phyloP scores from a whole-genome alignment of 305 asterid genomes.

The Caryopteris hybrid region DNA sequence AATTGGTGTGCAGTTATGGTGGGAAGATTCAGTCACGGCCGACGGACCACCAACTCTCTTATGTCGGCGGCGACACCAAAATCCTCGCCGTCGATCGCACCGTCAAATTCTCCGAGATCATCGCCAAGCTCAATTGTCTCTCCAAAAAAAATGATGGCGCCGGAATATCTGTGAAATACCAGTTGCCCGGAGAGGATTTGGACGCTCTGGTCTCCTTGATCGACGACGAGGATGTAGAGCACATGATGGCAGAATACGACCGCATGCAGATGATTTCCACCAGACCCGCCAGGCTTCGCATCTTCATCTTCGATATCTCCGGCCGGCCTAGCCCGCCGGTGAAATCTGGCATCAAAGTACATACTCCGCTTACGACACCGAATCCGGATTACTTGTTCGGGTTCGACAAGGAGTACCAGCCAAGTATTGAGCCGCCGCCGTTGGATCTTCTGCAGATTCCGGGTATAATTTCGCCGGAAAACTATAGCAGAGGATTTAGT shows the following conservation, averaged over 20 bases:
- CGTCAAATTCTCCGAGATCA: constrained; percentile 44
- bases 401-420: constrained; percentile 64
- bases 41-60: constrained; percentile 47
- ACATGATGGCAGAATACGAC: constrained; percentile 84
- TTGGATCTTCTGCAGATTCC: constrained; percentile 54
- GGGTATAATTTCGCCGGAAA: constrained; percentile 30
- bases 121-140: constrained; percentile 38
- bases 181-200: constrained; percentile 72
- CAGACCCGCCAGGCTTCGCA: constrained; percentile 52
- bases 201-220: constrained; percentile 62
- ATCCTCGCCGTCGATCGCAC: constrained; percentile 64
- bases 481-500: background rate
- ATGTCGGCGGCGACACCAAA: constrained; percentile 81
- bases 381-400: constrained; percentile 90
- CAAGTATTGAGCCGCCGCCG: constrained; percentile 37
- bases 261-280: constrained; percentile 42
- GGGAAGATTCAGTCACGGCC: constrained; percentile 63
- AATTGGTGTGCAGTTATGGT: constrained; percentile 73
- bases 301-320: constrained; percentile 44
- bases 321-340: constrained; percentile 4
- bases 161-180: constrained; percentile 54
- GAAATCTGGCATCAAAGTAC: no score
- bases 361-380: background rate
- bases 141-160: constrained; percentile 8
- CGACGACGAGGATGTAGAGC: constrained; percentile 81